A percentile compares a stretch with the other conserved stretches of the same genome.
These are phyloP conservation scores for Climacium dendroides DNA, from an alignment of 225 moss, liverwort and hornwort species.

Conservation along the genomic window DNA sequence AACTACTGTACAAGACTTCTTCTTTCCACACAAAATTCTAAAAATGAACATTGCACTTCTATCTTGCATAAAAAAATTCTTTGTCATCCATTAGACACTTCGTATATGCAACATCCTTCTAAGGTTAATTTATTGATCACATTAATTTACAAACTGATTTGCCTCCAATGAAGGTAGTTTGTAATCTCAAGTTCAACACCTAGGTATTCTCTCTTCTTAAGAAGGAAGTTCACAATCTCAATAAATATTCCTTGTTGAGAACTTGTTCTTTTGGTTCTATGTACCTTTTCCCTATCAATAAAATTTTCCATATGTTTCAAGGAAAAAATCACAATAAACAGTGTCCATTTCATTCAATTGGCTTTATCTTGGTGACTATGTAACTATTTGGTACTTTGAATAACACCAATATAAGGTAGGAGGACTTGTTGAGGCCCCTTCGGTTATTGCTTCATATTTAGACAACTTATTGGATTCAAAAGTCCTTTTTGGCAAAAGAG, in stretches of 20 bases:
- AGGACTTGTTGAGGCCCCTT: background rate
- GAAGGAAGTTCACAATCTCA: background rate
- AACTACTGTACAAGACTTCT: background rate
- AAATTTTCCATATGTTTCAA: too few relatives aligned
- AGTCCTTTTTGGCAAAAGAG: background rate
- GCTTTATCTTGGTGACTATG: background rate
- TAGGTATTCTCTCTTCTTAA: too few relatives aligned
- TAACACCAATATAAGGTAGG: background rate
- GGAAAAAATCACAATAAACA: too few relatives aligned
- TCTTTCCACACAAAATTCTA: background rate
- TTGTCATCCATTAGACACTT: too few relatives aligned
- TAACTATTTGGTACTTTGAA: rapidly evolving
- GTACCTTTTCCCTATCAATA: too few relatives aligned
- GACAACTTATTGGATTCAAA: background rate
- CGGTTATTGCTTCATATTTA: background rate
- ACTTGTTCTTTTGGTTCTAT: too few relatives aligned
- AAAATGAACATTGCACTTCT: background rate
- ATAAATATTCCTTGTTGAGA: too few relatives aligned
- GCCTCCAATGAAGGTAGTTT: rapidly evolving
- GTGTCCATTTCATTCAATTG: too few relatives aligned
- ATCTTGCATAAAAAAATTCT: background rate
- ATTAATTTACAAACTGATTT: background rate
- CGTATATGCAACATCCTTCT: rapidly evolving
- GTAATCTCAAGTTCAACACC: background rate
- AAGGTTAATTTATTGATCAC: rapidly evolving